Evolutionary conservation across 1,139 yeast species (phyloP).

Genomic region (Debaryomyces sp.): DNA sequence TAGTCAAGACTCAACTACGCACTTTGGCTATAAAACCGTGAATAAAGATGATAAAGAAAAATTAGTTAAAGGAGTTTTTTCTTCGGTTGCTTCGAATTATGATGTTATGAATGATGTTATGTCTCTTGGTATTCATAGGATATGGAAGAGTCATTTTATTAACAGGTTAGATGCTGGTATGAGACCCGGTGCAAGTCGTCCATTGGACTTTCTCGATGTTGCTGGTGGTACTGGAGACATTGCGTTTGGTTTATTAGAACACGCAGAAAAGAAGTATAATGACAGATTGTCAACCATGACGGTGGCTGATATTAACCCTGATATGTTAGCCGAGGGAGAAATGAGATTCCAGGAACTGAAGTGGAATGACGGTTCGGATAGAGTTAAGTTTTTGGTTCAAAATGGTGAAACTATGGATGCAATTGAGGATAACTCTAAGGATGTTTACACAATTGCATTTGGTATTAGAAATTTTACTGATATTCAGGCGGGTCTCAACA

Average conservation of each 20-base stretch:
- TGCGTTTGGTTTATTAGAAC: conserved; percentile 92
- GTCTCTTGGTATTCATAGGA: conserved; percentile 93
- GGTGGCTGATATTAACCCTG: conserved; percentile 92
- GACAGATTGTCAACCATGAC: conserved; percentile 83
- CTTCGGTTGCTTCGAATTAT: conserved; percentile 91
- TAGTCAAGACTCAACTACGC: conserved; percentile 56
- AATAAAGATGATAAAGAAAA: conserved; percentile 81
- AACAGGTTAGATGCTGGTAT: conserved; percentile 89
- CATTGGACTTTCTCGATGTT: conserved; percentile 87
- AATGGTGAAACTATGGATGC: conserved; percentile 89
- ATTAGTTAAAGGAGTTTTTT: conserved; percentile 85
- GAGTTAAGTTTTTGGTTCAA: conserved; percentile 83
- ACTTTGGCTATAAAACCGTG: conserved; percentile 90
- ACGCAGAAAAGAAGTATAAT: conserved; percentile 77
- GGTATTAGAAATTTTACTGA: conserved; percentile 97
- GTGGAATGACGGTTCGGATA: conserved; percentile 55
- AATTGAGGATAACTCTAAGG: conserved; percentile 86
- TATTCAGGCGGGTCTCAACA: conserved; percentile 87
- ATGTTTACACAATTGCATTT: conserved; percentile 93
- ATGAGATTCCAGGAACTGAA: conserved; percentile 60
- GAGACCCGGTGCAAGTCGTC: conserved; percentile 79
- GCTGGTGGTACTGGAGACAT: conserved; percentile 99
- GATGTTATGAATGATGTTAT: conserved; percentile 98
- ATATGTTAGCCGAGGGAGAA: conserved; percentile 93
- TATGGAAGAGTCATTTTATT: conserved; percentile 94